Evolutionary conservation across 371 early-diverging fungal species (phyloP).

Genomic region (Mucor indicus): DNA sequence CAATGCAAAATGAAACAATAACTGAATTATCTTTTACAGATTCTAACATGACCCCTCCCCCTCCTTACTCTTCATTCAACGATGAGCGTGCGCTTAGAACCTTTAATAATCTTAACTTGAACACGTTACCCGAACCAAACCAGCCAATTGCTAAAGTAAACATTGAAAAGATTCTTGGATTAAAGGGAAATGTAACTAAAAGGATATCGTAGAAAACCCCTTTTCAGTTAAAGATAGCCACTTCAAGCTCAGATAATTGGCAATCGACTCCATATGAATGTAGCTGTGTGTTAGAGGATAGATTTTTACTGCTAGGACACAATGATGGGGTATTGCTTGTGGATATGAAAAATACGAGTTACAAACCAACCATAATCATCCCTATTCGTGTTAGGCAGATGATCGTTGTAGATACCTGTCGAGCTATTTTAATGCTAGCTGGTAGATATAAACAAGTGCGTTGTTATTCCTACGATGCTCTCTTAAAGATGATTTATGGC

Average conservation of each 20-base stretch:
- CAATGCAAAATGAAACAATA: too few relatives aligned
- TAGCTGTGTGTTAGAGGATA: slow-evolving; percentile 34
- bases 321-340: slow-evolving; percentile 25
- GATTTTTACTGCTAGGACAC: slow-evolving; percentile 36
- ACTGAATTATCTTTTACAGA: too few relatives aligned
- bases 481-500: slow-evolving; percentile 28
- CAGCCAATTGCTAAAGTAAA: too few relatives aligned
- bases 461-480: slow-evolving; percentile 40
- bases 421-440: slow-evolving; percentile 30
- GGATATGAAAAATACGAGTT: slow-evolving; percentile 11
- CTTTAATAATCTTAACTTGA: too few relatives aligned
- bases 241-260: slow-evolving; percentile 19
- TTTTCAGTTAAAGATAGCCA: slow-evolving; percentile 20
- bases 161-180: too few relatives aligned
- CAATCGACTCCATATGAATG: slow-evolving; percentile 28
- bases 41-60: too few relatives aligned
- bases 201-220: too few relatives aligned
- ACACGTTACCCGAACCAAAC: too few relatives aligned
- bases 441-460: slow-evolving; percentile 40
- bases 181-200: too few relatives aligned
- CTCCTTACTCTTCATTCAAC: not conserved
- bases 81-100: too few relatives aligned
- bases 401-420: slow-evolving; percentile 25
- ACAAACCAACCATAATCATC: slow-evolving; percentile 25
- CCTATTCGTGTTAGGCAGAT: slow-evolving; percentile 34